A percentile compares a stretch with the other conserved stretches of the same genome.
Conservation (phyloP, 257 asterid species). For the Primulina huaijiensis region DNA sequence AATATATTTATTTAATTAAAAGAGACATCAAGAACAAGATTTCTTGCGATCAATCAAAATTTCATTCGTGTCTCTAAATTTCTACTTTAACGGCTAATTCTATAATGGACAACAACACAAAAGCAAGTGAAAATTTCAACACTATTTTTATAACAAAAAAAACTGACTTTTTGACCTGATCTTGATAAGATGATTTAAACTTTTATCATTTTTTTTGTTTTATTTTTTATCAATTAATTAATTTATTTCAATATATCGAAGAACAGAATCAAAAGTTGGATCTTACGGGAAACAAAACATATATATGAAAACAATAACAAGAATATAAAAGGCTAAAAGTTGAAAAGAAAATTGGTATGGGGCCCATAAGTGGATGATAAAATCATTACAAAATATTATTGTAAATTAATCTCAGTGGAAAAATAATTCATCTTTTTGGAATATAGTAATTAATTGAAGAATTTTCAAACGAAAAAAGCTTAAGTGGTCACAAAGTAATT, state of each 20-base stretch:
- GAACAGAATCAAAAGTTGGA: neutral
- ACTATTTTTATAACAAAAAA: conserved; percentile 25
- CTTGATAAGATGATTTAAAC: neutral
- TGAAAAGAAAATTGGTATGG: neutral
- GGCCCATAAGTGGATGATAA: neutral
- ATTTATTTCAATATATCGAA: neutral
- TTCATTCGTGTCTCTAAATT: conserved; percentile 18
- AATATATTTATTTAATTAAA: neutral
- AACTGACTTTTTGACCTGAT: conserved; percentile 21
- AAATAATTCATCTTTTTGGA: no score
- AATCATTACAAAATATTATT: neutral
- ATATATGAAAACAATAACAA: neutral
- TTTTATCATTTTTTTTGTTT: neutral
- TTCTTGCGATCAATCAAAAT: conserved; percentile 24
- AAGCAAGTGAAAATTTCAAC: conserved; percentile 15
- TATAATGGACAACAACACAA: conserved; percentile 28
- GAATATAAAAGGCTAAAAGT: neutral
- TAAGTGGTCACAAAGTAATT: no score
- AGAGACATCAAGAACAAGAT: conserved; percentile 30
- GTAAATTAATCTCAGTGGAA: neutral
- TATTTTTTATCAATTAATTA: no score
- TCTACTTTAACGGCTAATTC: conserved; percentile 10
- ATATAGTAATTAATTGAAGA: no score
- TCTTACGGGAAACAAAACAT: neutral
- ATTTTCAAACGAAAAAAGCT: no score